Conservation (phyloP, 495 filamentous ascomycete genomes). For the Darksidea phi region DNA sequence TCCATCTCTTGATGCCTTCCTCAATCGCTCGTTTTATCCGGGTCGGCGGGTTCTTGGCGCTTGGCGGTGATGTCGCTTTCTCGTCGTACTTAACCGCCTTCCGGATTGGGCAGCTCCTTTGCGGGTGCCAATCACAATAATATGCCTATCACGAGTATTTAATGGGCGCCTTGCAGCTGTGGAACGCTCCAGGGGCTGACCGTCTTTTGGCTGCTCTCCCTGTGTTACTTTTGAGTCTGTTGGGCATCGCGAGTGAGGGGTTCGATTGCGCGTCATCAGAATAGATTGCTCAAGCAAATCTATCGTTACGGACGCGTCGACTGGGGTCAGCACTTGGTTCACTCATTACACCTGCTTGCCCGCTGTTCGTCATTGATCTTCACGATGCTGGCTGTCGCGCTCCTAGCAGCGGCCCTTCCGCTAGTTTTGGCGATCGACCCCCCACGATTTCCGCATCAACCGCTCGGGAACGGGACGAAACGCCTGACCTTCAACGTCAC, state of each 20-base stretch:
- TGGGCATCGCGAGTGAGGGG: background rate
- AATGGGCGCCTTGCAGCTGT: background rate
- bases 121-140: constrained; percentile 6
- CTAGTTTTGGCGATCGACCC: constrained; percentile 25
- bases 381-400: constrained; percentile 15
- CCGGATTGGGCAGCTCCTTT: constrained; percentile 26
- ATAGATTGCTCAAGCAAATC: background rate
- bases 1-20: background rate
- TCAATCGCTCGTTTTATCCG: constrained; percentile 8
- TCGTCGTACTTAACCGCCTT: constrained; percentile 19
- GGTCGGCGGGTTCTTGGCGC: constrained; percentile 23
- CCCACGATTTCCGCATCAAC: constrained; percentile 29
- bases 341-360: background rate
- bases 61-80: constrained; percentile 14
- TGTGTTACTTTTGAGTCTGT: background rate
- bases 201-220: background rate
- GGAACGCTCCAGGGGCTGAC: background rate
- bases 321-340: background rate
- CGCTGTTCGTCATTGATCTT: background rate
- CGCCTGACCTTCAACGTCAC: constrained; percentile 28
- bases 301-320: background rate
- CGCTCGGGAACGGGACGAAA: constrained; percentile 30
- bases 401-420: constrained; percentile 8
- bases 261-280: background rate
- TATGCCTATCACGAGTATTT: constrained; percentile 13